Conservation (phyloP, 306 rosid genomes). For the Casuarina equisetifolia region DNA sequence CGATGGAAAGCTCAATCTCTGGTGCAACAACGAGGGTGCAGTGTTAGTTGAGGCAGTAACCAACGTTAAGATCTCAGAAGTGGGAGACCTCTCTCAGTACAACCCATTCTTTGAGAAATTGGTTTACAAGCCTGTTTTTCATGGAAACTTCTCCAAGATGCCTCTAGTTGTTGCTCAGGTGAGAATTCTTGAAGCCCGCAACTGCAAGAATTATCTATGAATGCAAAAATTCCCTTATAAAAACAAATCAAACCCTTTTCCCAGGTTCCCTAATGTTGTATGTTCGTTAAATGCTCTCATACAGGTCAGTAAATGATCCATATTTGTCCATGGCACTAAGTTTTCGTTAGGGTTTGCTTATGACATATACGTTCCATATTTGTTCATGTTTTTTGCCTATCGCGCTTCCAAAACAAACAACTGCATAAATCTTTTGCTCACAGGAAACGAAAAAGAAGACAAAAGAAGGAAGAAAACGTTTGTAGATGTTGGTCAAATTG, state of each 20-base stretch:
- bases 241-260: background rate
- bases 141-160: slow-evolving; percentile 56
- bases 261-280: background rate
- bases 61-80: slow-evolving; percentile 38
- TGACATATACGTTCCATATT: background rate
- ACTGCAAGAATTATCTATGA: background rate
- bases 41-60: slow-evolving; percentile 52
- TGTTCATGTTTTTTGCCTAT: background rate
- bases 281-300: background rate
- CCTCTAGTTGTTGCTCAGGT: slow-evolving; percentile 85
- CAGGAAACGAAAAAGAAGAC: background rate
- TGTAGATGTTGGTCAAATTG: background rate
- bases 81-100: slow-evolving; percentile 68
- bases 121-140: slow-evolving; percentile 57
- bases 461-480: background rate
- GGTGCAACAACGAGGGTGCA: slow-evolving; percentile 75
- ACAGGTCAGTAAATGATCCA: background rate
- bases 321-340: background rate
- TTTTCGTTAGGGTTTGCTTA: slow-evolving; percentile 20
- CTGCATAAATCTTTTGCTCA: background rate
- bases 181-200: slow-evolving; percentile 8
- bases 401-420: background rate
- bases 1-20: slow-evolving; percentile 58
- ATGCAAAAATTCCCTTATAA: background rate
- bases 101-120: slow-evolving; percentile 56